phyloP scores from a whole-genome alignment of 148 eudicot species.

The Camellia granthamiana region DNA sequence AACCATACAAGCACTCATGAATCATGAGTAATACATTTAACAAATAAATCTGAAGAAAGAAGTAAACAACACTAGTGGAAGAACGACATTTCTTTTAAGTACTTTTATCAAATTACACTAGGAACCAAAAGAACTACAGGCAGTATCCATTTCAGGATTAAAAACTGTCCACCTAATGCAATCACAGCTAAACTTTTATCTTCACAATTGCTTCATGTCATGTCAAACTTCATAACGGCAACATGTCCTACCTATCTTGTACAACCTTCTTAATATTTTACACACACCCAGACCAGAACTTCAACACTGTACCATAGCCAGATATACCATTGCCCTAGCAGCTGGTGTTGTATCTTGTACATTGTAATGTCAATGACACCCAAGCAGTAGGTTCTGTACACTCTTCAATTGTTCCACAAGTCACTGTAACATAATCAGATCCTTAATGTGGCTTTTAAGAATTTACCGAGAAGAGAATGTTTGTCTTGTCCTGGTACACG shows the following conservation, averaged over 20 bases:
- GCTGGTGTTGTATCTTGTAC: neutral
- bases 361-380: neutral
- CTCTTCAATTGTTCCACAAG: neutral
- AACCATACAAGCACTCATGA: neutral
- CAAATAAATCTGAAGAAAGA: neutral
- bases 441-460: constrained; percentile 12
- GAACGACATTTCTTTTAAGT: neutral
- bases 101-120: neutral
- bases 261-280: neutral
- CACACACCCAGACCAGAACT: neutral
- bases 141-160: no score
- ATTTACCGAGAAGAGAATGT: constrained; percentile 90
- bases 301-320: neutral
- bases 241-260: neutral
- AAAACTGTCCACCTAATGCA: neutral
- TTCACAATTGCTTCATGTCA: neutral
- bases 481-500: constrained; percentile 97
- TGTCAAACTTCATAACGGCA: neutral
- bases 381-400: neutral
- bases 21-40: neutral
- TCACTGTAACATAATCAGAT: neutral
- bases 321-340: neutral
- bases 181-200: neutral
- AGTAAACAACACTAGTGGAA: neutral
- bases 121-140: neutral